Base-by-base conservation (phyloP, 2,329 filamentous ascomycete species). In the Talaromyces sp. region DNA sequence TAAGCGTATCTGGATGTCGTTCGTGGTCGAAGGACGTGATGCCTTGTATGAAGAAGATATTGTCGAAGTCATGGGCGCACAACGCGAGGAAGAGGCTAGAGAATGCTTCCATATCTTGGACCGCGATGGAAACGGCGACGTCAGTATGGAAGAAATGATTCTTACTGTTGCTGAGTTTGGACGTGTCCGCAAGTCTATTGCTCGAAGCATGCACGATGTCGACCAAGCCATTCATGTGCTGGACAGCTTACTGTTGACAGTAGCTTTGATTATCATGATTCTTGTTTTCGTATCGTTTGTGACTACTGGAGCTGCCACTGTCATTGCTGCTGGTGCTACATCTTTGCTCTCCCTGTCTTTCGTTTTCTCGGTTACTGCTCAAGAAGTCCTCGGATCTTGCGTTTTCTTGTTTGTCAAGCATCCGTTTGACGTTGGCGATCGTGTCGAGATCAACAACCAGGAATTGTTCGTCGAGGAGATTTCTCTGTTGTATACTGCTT, bases 331-430 rank as follows among this genome's bases (percentile, higher is more conserved):
- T 10, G 92, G 93, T 59, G 94, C 94, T 68, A 97, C 95, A 1
- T 90, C 95, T 0, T 84, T 99, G 48, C 87, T 99, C 10, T 98
- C 94, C 6, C 82, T 98, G n/a, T 97, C 94, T 3, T 99, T 99
- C 80, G 90, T 97, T 71, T 98, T 99, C 77, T 89, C 93, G 27
- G 90, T 90, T 64, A 97, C 93, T 1, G 89, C 90, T 3, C 93
- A 97, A 78, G 95, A 99, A 78, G 90, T 99, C 68, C 86, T 99
- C n/a, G 94, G 94, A 73, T 97, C 93, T 43, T 98, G 94, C 82
- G 97, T 99, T 73, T 99, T 99, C 82, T 82, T 99, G 1, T 99
- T 99, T 73, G 92, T 98, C 82, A 99, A 99, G 82, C 95, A 99
- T 76, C 94, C 95, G 0, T 98, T 91, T 76, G 95, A 99, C 75